A percentile compares a stretch with the other conserved stretches of the same genome.
Conservation (phyloP, 352 stramenopile species). For the Phytophthora rubi region DNA sequence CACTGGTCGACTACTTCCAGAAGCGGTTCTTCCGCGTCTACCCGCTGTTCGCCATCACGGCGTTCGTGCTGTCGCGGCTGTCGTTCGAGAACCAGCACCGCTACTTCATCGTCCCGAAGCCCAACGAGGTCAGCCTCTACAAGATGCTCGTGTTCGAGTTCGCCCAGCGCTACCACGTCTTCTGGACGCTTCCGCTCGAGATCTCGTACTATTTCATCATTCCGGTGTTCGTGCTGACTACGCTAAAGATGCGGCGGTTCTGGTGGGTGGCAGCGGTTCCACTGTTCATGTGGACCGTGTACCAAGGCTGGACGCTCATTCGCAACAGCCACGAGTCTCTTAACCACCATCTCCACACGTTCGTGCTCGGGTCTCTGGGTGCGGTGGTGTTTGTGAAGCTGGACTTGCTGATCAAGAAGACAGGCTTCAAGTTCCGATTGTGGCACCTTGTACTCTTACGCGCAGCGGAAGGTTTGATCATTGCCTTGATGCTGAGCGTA, state of each 20-base stretch:
- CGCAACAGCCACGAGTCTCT: constrained; percentile 38
- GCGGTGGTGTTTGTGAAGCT: constrained; percentile 41
- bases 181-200: constrained; percentile 61
- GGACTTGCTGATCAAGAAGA: constrained; percentile 25
- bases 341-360: constrained; percentile 37
- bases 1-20: constrained; percentile 47
- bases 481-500: constrained; percentile 40
- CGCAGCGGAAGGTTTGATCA: constrained; percentile 17
- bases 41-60: constrained; percentile 51
- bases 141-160: constrained; percentile 48
- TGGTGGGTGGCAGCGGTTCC: constrained; percentile 39
- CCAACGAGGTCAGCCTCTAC: constrained; percentile 33
- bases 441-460: constrained; percentile 30
- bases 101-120: constrained; percentile 38
- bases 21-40: constrained; percentile 68
- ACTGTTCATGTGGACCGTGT: constrained; percentile 33
- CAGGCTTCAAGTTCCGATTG: constrained; percentile 27
- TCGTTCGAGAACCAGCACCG: constrained; percentile 33
- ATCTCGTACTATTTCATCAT: constrained; percentile 55
- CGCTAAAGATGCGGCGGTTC: constrained; percentile 22
- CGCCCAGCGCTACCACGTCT: constrained; percentile 44
- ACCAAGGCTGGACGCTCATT: constrained; percentile 24
- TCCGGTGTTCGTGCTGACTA: constrained; percentile 39
- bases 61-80: constrained; percentile 35
- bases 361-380: constrained; percentile 42